Conservation (phyloP, 495 filamentous ascomycete genomes). For the Poronia punctata region DNA sequence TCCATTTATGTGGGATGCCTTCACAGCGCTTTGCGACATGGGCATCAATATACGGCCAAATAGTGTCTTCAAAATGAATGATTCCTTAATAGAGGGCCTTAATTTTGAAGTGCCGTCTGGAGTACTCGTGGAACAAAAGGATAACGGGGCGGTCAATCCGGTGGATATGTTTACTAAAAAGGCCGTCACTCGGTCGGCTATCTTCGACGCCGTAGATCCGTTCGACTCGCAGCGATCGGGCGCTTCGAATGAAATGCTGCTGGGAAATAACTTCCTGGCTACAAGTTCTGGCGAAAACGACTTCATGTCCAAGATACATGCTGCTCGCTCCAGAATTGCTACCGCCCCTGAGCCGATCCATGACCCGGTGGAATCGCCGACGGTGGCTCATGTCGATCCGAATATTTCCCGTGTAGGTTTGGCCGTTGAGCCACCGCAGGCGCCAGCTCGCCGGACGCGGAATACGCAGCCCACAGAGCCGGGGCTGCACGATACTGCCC, state of each 20-base stretch:
- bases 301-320: slow-evolving; percentile 35
- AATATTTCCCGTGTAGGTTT: slow-evolving; percentile 25
- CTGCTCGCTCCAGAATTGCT: slow-evolving; percentile 29
- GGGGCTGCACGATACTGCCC: slow-evolving; percentile 53
- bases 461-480: slow-evolving; percentile 48
- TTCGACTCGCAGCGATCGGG: slow-evolving; percentile 33
- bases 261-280: slow-evolving; percentile 26
- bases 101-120: slow-evolving; percentile 23
- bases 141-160: slow-evolving; percentile 12
- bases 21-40: slow-evolving; percentile 61
- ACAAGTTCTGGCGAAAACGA: slow-evolving; percentile 33
- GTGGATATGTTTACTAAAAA: slow-evolving; percentile 34
- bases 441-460: slow-evolving; percentile 56
- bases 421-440: slow-evolving; percentile 55
- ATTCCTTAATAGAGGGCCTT: slow-evolving; percentile 33
- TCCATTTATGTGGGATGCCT: slow-evolving; percentile 98
- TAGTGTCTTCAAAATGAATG: slow-evolving; percentile 77
- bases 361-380: slow-evolving; percentile 38
- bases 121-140: slow-evolving; percentile 22
- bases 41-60: slow-evolving; percentile 67
- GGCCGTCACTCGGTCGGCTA: slow-evolving; percentile 23
- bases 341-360: slow-evolving; percentile 12
- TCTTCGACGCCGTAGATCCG: slow-evolving; percentile 34
- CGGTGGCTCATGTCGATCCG: slow-evolving; percentile 25
- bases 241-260: slow-evolving; percentile 29